Evolutionary conservation across 805 yeast species (phyloP), one percentile per base, ranked within the genome.

Genomic region (Nakazawaea holstii): DNA sequence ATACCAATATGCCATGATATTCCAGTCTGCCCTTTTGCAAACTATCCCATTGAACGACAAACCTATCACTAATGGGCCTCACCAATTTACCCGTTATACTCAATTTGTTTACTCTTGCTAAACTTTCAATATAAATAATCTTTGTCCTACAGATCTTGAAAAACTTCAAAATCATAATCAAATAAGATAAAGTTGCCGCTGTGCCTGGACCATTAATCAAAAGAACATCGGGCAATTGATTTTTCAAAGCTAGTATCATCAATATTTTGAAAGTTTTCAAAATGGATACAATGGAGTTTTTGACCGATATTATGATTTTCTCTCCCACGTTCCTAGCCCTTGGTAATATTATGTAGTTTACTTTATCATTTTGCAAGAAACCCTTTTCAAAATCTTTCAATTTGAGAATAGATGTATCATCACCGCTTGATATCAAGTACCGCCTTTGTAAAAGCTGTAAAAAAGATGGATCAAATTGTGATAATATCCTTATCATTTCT

Each of bases 41-140:
- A 27, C 72, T 70, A 27, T 77, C 78, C 99, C 99, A 94, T 62
- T 94, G 99, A 8, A 94, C 98, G 1, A 94, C 58, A 51, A 94
- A 86, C 20, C 91, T 69, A 60, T 89, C 86, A 4, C 82, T 72
- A 4, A 94, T 67, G 3, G 89, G 89, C 52, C 85, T 69, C 11
- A 92, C 59, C 15, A 94, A 61, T 41, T 65, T 59, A 0, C 98
- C 99, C 14, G 91, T 81, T 30, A 90, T 65, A 58, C 97, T 89
- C 45, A 94, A 70, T 2, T 69, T 66, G 46, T 73, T 70, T 8
- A 90, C 96, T 37, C 98, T 70, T 0, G 98, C 97, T 37, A 92
- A 69, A 42, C 94, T 83, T 64, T 92, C 98, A 26, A 92, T 69
- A 59, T 92, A 94, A 1, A 94, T 63, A 24, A 94, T 82, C 47